Base-by-base conservation (phyloP, 352 stramenopile genomes). In the Phytopythium kandeliae region DNA sequence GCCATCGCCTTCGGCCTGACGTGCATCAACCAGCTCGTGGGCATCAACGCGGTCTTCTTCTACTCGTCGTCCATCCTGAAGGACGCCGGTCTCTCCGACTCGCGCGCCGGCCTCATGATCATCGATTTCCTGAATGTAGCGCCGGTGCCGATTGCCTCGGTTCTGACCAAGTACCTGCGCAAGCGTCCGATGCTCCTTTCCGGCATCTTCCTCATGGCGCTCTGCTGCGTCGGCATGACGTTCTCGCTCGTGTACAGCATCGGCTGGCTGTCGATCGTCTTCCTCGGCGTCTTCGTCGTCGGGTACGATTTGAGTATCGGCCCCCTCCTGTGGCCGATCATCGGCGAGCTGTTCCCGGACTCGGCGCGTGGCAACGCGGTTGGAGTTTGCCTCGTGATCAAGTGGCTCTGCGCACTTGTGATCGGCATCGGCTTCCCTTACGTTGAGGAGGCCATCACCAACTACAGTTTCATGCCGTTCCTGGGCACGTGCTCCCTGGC, bases 21-120 rank as follows among this genome's bases (percentile, higher is more conserved):
- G 1, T 60, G 43, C 21, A 69, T 65, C 57, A 64, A 78, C 28
- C 71, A 84, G 45, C 60, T 84, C 62, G 63, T 61, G 15, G 72
- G 72, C 47, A 78, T 84, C 67, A 81, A 81, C 57, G 68, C 66
- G 15, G 57, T 79, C 11, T 74, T 77, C 51, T 72, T 68, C 58
- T 79, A 84, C 72, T 84, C 72, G 40, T 78, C 67, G 7, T 57
- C 65, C 31, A 55, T 79, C 26, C 76, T 79, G 36, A 58, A 12
- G 2, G 55, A 63, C 22, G 65, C 65, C 17, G 69, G 69, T 40
- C 44, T 79, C 15, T 51, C 24, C 10, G 65, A 79, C 37, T 59
- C 48, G 24, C 66, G 67, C 34, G 24, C 73, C 12, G 67, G 60
- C 25, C 69, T 58, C 8, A 43, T 75, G 7, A 44, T 72, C 12